Evolutionary conservation across 2,329 filamentous ascomycete genomes (phyloP).

Genomic region (Chaetothyriales sp.): DNA sequence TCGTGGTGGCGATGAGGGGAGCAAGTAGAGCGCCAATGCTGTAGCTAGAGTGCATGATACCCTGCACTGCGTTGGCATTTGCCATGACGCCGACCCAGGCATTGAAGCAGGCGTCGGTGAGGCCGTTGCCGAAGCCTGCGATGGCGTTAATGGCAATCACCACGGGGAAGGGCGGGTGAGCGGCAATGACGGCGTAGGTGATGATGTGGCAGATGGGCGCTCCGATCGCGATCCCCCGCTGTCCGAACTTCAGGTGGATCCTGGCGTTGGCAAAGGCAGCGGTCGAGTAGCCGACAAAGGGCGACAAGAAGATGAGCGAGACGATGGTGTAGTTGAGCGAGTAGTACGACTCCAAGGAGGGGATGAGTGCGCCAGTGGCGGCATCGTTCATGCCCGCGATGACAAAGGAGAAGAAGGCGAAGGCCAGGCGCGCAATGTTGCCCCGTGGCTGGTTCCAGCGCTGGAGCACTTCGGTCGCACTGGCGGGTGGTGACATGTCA

Average conservation of each 20-base stretch:
- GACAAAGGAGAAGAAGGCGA: conserved; percentile 44
- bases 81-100: conserved; percentile 59
- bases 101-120: conserved; percentile 43
- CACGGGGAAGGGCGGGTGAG: conserved; percentile 31
- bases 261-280: conserved; percentile 33
- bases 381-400: conserved; percentile 45
- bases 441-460: conserved; percentile 49
- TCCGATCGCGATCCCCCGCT: conserved; percentile 58
- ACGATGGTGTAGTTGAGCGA: conserved; percentile 32
- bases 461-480: conserved; percentile 24
- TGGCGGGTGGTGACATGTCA: conserved; percentile 2
- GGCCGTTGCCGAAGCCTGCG: conserved; percentile 29
- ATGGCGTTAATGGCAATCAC: conserved; percentile 29
- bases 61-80: conserved; percentile 58
- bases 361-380: conserved; percentile 32
- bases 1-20: conserved; percentile 55
- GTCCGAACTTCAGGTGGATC: conserved; percentile 40
- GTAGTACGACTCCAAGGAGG: conserved; percentile 31
- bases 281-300: conserved; percentile 34
- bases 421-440: conserved; percentile 36
- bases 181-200: conserved; percentile 25
- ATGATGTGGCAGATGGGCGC: conserved; percentile 28
- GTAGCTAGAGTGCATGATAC: conserved; percentile 59
- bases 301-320: conserved; percentile 37
- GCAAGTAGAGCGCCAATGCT: conserved; percentile 55